Conservation (phyloP, 108 stramenopile genomes). For the Chaetoceros muelleri region DNA sequence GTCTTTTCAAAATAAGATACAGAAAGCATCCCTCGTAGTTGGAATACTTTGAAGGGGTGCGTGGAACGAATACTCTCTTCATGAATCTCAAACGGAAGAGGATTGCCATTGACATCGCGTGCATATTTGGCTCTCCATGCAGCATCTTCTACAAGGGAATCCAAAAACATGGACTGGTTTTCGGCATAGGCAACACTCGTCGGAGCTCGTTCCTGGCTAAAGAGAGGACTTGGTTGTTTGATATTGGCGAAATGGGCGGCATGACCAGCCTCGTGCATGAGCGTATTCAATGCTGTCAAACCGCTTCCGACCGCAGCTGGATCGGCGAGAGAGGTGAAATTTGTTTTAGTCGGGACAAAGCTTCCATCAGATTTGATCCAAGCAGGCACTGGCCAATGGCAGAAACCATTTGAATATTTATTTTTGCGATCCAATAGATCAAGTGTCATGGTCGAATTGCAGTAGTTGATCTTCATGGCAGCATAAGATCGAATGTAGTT, state of each 20-base stretch:
- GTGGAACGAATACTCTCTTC: slow-evolving; percentile 53
- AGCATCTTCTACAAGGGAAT: slow-evolving; percentile 53
- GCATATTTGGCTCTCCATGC: slow-evolving; percentile 68
- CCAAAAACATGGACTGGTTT: slow-evolving; percentile 60
- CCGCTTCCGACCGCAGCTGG: slow-evolving; percentile 52
- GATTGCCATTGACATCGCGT: slow-evolving; percentile 24
- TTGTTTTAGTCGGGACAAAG: slow-evolving; percentile 36
- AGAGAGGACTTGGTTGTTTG: slow-evolving; percentile 41
- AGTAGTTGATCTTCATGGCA: slow-evolving; percentile 47
- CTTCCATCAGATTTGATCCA: slow-evolving; percentile 49
- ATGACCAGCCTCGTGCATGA: slow-evolving; percentile 66
- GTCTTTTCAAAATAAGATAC: slow-evolving; percentile 70
- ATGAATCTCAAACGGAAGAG: slow-evolving; percentile 49
- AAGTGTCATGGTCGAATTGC: slow-evolving; percentile 49
- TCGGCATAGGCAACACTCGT: slow-evolving; percentile 65
- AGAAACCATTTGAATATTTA: slow-evolving; percentile 68
- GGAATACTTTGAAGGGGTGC: slow-evolving; percentile 51
- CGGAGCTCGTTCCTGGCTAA: slow-evolving; percentile 60
- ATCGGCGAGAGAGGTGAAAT: slow-evolving; percentile 57
- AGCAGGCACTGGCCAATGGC: slow-evolving; percentile 59
- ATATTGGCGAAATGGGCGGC: slow-evolving; percentile 72
- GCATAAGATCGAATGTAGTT: slow-evolving; percentile 46
- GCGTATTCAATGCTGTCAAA: slow-evolving; percentile 38
- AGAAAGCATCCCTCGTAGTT: slow-evolving; percentile 44
- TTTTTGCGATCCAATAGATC: slow-evolving; percentile 52